Conservation (phyloP, 176 grass and related monocot species). For the Ananas comosus region DNA sequence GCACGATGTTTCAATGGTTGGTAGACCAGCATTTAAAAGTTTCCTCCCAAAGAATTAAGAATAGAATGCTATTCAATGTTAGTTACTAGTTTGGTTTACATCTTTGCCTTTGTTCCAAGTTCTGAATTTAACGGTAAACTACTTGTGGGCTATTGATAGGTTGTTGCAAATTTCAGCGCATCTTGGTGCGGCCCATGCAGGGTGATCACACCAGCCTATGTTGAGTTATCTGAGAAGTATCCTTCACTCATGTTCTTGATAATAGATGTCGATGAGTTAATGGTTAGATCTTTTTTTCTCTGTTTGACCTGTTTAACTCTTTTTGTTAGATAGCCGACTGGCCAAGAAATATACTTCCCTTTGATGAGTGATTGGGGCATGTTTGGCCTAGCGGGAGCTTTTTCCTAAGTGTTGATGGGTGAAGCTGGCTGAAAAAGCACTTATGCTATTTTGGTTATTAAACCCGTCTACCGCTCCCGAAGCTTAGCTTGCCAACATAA, state of each 20-base stretch:
- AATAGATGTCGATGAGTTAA: constrained; percentile 63
- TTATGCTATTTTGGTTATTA: too few species aligned
- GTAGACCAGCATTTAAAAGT: too few species aligned
- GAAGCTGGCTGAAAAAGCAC: too few species aligned
- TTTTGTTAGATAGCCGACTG: not conserved
- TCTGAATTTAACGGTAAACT: constrained; percentile 1
- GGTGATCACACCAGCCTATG: constrained; percentile 60
- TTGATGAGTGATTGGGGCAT: not conserved
- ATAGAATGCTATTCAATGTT: too few species aligned
- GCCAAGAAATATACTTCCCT: not conserved
- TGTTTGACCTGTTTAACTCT: not conserved
- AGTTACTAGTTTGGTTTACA: not conserved
- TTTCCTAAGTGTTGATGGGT: too few species aligned
- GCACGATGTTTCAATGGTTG: too few species aligned
- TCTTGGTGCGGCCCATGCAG: constrained; percentile 74
- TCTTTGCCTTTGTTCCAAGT: not conserved
- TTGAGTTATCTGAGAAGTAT: constrained; percentile 67
- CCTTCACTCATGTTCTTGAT: constrained; percentile 72
- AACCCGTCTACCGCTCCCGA: too few species aligned
- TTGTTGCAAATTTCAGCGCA: constrained; percentile 80
- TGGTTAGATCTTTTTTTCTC: constrained; percentile 35
- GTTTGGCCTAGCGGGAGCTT: too few species aligned
- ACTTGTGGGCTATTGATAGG: constrained; percentile 25
- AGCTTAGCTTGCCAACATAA: too few species aligned
- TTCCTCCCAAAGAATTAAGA: too few species aligned